Conservation (phyloP, 441 rosid genomes). For the Adansonia madagascariensis region DNA sequence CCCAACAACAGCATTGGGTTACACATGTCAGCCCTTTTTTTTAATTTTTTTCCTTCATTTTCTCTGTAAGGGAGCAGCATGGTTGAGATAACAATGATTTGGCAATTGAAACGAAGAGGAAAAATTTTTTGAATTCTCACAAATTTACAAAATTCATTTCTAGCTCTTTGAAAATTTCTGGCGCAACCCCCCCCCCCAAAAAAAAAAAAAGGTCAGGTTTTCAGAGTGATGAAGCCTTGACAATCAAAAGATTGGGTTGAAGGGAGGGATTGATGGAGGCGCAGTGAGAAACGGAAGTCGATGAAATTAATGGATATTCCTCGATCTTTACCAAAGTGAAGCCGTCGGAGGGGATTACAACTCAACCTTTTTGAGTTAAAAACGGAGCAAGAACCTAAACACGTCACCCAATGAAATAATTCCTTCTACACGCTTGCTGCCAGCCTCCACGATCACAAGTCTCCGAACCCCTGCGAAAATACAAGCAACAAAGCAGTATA, state of each 20-base stretch:
- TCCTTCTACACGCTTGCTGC: conserved; percentile 99
- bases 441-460: conserved; percentile 88
- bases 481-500: conserved; percentile 11
- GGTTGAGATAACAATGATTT: conserved; percentile 26
- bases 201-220: no score
- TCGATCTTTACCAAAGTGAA: conserved; percentile 9
- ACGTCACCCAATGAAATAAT: conserved; percentile 83
- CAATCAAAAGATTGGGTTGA: conserved; percentile 25
- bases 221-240: conserved; percentile 12
- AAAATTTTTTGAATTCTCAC: conserved; percentile 36
- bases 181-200: no score
- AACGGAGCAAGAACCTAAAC: conserved; percentile 77
- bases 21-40: no score
- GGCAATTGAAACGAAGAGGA: conserved; percentile 23
- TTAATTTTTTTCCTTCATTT: no score
- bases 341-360: conserved; percentile 18
- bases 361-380: conserved; percentile 28
- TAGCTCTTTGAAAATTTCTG: neutral
- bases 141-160: conserved; percentile 32
- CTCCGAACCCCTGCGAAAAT: conserved; percentile 73
- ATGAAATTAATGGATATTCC: conserved; percentile 29
- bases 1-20: neutral
- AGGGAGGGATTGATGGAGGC: neutral
- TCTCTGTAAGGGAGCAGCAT: no score
- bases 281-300: conserved; percentile 1